Evolutionary conservation across 306 rosid genomes (phyloP).

Genomic region (Morella rubra): DNA sequence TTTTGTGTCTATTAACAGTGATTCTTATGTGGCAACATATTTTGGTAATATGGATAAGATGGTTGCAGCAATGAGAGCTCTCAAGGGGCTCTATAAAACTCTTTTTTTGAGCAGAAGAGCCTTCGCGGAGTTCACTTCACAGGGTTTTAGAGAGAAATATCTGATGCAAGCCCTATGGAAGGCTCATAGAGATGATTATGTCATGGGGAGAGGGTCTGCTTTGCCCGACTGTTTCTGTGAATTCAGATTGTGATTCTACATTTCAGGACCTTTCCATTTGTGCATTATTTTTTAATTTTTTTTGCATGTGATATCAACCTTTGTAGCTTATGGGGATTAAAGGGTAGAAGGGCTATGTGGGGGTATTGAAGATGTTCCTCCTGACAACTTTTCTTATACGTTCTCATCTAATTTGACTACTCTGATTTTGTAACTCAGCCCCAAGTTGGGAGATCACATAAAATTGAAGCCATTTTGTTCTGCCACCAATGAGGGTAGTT

Average conservation of each 20-base stretch:
- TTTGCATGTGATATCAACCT: neutral
- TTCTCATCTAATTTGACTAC: too few species aligned
- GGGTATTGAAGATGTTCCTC: too few species aligned
- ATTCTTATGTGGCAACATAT: conserved; percentile 80
- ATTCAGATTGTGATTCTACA: conserved; percentile 57
- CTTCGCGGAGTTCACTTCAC: conserved; percentile 62
- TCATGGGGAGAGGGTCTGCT: conserved; percentile 77
- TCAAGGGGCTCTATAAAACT: conserved; percentile 64
- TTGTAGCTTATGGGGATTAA: too few species aligned
- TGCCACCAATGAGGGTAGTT: too few species aligned
- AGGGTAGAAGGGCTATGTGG: too few species aligned
- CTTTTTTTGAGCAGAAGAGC: conserved; percentile 75
- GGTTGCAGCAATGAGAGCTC: conserved; percentile 93
- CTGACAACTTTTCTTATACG: too few species aligned
- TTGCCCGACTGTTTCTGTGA: conserved; percentile 83
- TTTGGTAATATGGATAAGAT: conserved; percentile 98
- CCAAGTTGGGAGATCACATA: too few species aligned
- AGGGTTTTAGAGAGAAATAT: conserved; percentile 58
- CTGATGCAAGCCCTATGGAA: conserved; percentile 65
- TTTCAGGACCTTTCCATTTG: neutral
- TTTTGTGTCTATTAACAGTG: conserved; percentile 79
- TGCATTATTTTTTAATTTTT: neutral
- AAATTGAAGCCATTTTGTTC: too few species aligned
- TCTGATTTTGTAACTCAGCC: too few species aligned
- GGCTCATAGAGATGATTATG: conserved; percentile 70